Evolutionary conservation across 345 rosid genomes (phyloP).

Genomic region (Barbarea vulgaris): DNA sequence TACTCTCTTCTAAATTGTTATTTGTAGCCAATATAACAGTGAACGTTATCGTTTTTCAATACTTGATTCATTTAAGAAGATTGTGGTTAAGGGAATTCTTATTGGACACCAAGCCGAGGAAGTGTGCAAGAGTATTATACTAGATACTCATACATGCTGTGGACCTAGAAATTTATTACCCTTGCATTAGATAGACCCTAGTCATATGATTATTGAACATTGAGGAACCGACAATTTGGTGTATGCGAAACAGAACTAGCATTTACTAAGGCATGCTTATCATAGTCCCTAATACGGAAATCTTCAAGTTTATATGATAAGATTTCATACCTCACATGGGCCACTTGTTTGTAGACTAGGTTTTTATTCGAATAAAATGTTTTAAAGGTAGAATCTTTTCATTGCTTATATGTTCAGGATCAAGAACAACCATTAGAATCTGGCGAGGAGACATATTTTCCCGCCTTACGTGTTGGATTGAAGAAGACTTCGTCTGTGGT

Average conservation of each 20-base stretch:
- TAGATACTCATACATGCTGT: background rate
- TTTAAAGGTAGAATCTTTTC: slow-evolving; percentile 8
- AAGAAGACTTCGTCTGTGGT: slow-evolving; percentile 78
- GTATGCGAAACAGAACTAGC: background rate
- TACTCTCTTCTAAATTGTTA: slow-evolving; percentile 4
- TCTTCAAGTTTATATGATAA: background rate
- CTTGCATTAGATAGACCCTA: background rate
- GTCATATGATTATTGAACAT: background rate
- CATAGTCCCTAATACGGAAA: background rate
- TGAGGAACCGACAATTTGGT: background rate
- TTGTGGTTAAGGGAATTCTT: slow-evolving; percentile 1
- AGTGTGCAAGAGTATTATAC: background rate
- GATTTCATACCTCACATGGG: background rate
- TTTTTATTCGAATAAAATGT: background rate
- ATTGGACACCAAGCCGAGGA: background rate
- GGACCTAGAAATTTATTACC: too few relatives aligned
- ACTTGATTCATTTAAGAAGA: background rate
- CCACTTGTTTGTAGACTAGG: background rate
- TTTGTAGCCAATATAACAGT: background rate
- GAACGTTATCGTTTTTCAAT: background rate
- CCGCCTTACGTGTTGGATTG: slow-evolving; percentile 68
- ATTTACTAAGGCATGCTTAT: background rate
- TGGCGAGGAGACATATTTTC: slow-evolving; percentile 88
- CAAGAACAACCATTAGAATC: slow-evolving; percentile 58
- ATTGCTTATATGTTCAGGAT: slow-evolving; percentile 53